These are phyloP conservation scores for Metschnikowia kunwiensis DNA, from an alignment of 805 yeast genomes.

Conservation along the genomic window DNA sequence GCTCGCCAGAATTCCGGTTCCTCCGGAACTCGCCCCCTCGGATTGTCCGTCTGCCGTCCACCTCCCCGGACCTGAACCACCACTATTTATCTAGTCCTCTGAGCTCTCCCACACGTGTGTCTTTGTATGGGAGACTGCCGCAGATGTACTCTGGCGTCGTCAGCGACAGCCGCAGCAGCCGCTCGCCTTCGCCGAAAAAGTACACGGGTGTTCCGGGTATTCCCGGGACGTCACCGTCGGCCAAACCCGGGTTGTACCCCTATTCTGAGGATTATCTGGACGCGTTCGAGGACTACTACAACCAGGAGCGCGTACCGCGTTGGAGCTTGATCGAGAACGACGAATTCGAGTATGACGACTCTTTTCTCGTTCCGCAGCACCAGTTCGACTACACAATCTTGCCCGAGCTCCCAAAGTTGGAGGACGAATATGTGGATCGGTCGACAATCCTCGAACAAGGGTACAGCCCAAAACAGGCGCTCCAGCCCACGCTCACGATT, in stretches of 20 bases:
- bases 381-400: conserved; percentile 34
- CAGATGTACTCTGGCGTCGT: conserved; percentile 15
- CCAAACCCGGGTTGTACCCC: conserved; percentile 5
- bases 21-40: conserved; percentile 12
- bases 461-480: background rate
- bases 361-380: conserved; percentile 23
- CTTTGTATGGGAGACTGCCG: conserved; percentile 5
- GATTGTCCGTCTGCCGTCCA: conserved; percentile 9
- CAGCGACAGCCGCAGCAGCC: conserved; percentile 17
- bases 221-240: conserved; percentile 24
- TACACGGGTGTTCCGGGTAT: too few species aligned
- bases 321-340: conserved; percentile 20
- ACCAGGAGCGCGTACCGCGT: conserved; percentile 16
- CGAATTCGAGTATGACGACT: conserved; percentile 14
- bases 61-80: conserved; percentile 18
- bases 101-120: conserved; percentile 19
- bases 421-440: background rate
- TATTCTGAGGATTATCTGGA: conserved; percentile 11
- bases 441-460: background rate
- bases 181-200: conserved; percentile 33
- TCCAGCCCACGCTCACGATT: conserved; percentile 7
- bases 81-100: conserved; percentile 9
- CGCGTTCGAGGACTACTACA: conserved; percentile 10
- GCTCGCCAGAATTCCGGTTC: conserved; percentile 11
- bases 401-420: conserved; percentile 30